Evolutionary conservation across 176 grass and related monocot species (phyloP), one percentile per base, ranked within the genome.

Genomic region (Oryza rufipogon): DNA sequence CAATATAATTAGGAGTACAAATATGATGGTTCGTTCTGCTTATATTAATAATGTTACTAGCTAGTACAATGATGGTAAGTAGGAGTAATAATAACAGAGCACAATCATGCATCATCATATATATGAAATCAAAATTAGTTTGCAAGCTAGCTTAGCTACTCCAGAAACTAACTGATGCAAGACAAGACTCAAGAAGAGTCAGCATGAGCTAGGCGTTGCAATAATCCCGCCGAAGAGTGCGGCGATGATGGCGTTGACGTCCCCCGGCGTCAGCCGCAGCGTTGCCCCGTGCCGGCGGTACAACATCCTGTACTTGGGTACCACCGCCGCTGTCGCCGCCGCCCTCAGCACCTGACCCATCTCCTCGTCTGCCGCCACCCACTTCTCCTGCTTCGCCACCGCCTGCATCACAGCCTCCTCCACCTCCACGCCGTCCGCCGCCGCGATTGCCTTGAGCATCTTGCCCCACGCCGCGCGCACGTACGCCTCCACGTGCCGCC

Each of bases 291-390:
- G 68, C 26, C 82, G 70, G 11, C 70, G 38, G 76, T 97, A 94
- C 87, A 92, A 93, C 12, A 74, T 54, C 67, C 78, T 56, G 85
- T 93, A 97, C 44, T 83, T 83, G 0, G 87, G 91, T 45, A 97
- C 67, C 7, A 93, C 78, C 28, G 87, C 87, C 0, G 60, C 78
- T 20, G 46, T 78, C 1, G 92, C 91, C 4, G 80, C 82, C 12
- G 4, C 45, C 76, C 94, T 77, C n/a, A 94, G 26, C 22, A 65
- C 78, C 28, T 42, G 56, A 4, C 42, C 68, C 74, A 91, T 83
- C 42, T 70, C 81, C 0, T 79, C 81, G 85, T 97, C 90, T 0
- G 86, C 90, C 14, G 89, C 85, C 84, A 89, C 81, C 84, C 91
- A 91, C 7, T 9, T 78, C 10, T 88, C 90, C 70, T 94, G 92